Evolutionary conservation across 805 yeast species (phyloP).

Genomic region (Saturnispora zaruensis): DNA sequence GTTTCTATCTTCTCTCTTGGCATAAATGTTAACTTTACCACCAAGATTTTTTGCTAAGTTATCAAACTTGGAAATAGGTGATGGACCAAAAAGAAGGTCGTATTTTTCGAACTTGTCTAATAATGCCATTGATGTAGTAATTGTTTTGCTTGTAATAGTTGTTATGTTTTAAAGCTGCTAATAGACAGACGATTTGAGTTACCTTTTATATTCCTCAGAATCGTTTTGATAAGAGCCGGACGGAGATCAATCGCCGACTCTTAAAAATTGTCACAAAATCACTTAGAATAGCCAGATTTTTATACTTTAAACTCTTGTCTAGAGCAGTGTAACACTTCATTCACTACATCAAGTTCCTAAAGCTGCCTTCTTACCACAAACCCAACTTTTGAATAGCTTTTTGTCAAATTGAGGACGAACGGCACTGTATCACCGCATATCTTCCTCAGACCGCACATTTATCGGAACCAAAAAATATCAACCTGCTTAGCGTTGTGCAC

Average conservation of each 20-base stretch:
- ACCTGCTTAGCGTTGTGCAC: neutral
- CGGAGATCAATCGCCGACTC: constrained; percentile 3
- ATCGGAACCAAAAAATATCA: neutral
- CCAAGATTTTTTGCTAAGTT: constrained; percentile 26
- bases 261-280: neutral
- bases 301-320: too few species aligned
- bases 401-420: neutral
- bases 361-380: too few species aligned
- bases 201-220: neutral
- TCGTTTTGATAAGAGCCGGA: neutral
- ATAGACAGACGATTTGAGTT: neutral
- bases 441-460: neutral
- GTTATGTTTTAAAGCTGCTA: neutral
- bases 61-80: constrained; percentile 28
- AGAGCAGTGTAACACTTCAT: too few species aligned
- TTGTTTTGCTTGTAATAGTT: neutral
- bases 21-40: constrained; percentile 27
- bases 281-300: neutral
- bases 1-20: constrained; percentile 30
- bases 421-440: neutral
- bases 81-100: constrained; percentile 28
- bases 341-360: too few species aligned
- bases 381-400: neutral
- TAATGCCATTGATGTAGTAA: constrained; percentile 12
- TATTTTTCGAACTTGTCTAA: constrained; percentile 22